Base-by-base conservation (phyloP, 305 asterid species). In the Fraxinus dipetala region DNA sequence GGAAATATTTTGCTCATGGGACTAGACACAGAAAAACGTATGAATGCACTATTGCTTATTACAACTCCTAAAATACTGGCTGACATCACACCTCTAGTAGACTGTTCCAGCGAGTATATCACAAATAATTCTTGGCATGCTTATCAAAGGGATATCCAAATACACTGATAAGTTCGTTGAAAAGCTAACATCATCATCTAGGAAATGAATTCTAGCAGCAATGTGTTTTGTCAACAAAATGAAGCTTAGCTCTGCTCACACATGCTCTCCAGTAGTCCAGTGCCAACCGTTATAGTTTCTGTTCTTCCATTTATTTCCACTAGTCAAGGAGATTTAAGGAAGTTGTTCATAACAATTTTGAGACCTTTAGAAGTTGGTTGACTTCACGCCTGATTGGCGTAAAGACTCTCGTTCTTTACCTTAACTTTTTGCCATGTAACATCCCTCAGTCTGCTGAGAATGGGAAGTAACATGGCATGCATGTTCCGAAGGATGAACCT, bases 391-490 rank as follows among this genome's bases (percentile, higher is more conserved):
- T 56, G 82, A 76, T 72, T 72, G 78, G 13, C 59, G 13, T 20
- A 40, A 48, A 38, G 73, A 30, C 79, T 51, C 61, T 10, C 10
- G 18, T 45, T 56, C 31, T 26, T 61, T 56, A 18, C 26, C 75
- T 45, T 70, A 43, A 31, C 48, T 43, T 82, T 81, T 80, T 40
- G 32, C 36, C 13, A 40, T 30, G 70, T 56, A 70, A 28, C 40
- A 32, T 8, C 36, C 31, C 22, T 81, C 59, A 59, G 80, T 75
- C 30, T 51, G 75, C 59, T 43, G 36, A 34, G 34, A 63, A 45
- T 79, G 35, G 20, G 51, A 84, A 76, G 85, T 31, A 30, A 76
- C 59, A 79, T 79, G 82, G 36, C 79, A 69, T 13, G 24, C 22
- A 30, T 70, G 26, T 70, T 5, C 26, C 4, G 45, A 30, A 14